phyloP scores from a whole-genome alignment of 257 asterid genomes.

The Solanum arcanum region DNA sequence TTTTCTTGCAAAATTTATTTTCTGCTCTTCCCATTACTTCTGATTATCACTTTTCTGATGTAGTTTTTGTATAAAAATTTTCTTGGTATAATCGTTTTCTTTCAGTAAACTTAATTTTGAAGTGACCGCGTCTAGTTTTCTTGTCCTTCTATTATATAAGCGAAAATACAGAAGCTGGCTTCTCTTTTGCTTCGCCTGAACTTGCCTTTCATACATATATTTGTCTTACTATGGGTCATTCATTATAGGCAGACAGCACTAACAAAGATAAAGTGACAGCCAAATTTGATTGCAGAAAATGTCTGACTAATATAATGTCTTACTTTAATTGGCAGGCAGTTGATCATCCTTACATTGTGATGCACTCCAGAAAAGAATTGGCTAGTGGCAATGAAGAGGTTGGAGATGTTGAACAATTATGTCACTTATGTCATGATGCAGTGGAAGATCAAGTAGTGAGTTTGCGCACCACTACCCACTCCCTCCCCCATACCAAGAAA shows the following conservation, averaged over 20 bases:
- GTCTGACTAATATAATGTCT: neutral
- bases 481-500: neutral
- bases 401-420: constrained; percentile 25
- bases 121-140: neutral
- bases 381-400: constrained; percentile 33
- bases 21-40: neutral
- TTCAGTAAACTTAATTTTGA: neutral
- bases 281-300: neutral
- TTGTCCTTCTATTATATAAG: neutral
- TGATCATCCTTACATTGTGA: constrained; percentile 77
- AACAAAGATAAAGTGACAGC: too few species aligned
- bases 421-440: constrained; percentile 51
- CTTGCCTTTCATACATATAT: neutral
- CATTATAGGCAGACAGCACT: too few species aligned
- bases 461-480: neutral
- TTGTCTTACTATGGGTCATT: neutral
- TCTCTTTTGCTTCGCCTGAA: neutral
- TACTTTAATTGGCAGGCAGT: neutral
- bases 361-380: constrained; percentile 35
- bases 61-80: neutral
- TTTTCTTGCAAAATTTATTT: neutral
- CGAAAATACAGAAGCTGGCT: neutral
- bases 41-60: neutral
- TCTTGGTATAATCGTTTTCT: neutral
- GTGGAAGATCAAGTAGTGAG: constrained; percentile 66